Percentiles rank a stretch among this genome's conserved stretches.
Evolutionary conservation across 352 stramenopile genomes (phyloP).

Genomic region (Globisporangium cylindrosporum): DNA sequence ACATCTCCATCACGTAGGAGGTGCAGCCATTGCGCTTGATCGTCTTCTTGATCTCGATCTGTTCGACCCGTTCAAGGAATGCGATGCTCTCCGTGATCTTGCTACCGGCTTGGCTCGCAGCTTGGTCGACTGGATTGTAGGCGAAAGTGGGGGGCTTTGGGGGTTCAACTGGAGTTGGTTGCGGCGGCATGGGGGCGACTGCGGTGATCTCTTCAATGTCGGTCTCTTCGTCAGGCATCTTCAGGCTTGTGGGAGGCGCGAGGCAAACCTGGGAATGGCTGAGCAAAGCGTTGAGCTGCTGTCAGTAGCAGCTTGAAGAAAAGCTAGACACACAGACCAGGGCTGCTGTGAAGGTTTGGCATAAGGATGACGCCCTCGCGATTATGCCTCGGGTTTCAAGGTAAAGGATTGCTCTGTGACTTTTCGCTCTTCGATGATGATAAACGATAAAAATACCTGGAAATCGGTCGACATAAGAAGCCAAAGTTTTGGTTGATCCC

Average conservation of each 20-base stretch:
- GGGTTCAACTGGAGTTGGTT: neutral
- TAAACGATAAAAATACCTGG: neutral
- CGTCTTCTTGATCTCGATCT: conserved; percentile 13
- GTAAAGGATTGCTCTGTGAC: neutral
- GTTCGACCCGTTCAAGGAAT: conserved; percentile 11
- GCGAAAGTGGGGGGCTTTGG: neutral
- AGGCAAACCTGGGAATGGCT: neutral
- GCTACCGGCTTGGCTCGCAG: neutral
- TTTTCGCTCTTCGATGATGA: neutral
- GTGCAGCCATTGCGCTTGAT: conserved; percentile 15
- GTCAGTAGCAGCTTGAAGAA: neutral
- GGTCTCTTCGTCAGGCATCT: neutral
- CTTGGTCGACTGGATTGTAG: neutral
- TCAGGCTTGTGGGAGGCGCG: neutral
- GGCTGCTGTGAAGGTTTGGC: neutral
- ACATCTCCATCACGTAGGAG: conserved; percentile 20
- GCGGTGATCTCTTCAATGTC: neutral
- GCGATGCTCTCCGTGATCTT: conserved; percentile 11
- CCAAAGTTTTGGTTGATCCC: neutral
- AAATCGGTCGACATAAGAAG: neutral
- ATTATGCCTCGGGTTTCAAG: neutral
- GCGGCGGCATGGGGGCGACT: neutral
- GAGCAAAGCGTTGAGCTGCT: neutral
- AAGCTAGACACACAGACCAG: neutral
- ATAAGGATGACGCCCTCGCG: neutral